phyloP scores from a whole-genome alignment of 306 rosid species.

The Prosopis cineraria region DNA sequence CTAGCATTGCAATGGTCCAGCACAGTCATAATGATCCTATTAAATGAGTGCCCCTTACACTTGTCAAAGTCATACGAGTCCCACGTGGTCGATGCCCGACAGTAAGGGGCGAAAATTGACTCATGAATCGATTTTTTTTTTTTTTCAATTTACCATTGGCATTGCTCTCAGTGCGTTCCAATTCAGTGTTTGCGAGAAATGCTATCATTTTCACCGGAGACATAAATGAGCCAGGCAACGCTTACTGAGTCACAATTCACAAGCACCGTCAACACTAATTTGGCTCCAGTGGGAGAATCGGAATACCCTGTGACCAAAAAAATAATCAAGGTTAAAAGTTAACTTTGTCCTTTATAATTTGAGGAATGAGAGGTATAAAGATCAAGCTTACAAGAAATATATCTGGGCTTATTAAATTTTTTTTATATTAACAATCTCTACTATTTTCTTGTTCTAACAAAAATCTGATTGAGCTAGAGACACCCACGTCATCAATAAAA shows the following conservation, averaged over 20 bases:
- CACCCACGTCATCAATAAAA: conserved; percentile 7
- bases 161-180: not conserved
- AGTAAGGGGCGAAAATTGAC: conserved; percentile 11
- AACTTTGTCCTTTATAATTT: not conserved
- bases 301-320: not conserved
- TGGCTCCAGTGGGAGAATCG: not conserved
- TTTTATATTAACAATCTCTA: not conserved
- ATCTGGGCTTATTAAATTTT: not conserved
- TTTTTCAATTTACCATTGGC: conserved; percentile 10
- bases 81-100: conserved; percentile 41
- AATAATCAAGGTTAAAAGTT: not conserved
- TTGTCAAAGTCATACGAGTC: conserved; percentile 45
- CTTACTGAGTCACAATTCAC: not conserved
- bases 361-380: not conserved
- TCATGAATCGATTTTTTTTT: conserved; percentile 9
- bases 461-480: not conserved
- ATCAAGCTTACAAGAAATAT: conserved; percentile 1
- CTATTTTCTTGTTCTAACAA: conserved; percentile 11
- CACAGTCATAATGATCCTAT: conserved; percentile 60
- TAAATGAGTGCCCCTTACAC: conserved; percentile 54
- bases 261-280: not conserved
- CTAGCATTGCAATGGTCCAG: conserved; percentile 69
- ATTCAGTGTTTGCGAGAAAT: conserved; percentile 4
- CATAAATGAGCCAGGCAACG: not conserved
- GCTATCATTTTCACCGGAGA: not conserved